Base-by-base conservation (phyloP, 176 grass and related monocot genomes). In the Carex cristatella region DNA sequence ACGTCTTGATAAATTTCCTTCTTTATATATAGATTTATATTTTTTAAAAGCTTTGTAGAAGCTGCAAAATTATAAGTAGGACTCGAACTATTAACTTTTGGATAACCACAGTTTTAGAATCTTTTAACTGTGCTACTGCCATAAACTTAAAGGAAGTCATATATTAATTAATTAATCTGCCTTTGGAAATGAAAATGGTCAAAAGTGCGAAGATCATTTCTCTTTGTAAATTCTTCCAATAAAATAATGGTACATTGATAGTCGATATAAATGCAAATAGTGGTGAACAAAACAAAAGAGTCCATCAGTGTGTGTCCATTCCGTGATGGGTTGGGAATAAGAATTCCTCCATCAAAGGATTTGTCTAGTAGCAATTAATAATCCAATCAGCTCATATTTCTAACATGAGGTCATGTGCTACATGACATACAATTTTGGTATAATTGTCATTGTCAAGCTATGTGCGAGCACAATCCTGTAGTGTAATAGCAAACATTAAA, bases 291-390 rank as follows among this genome's bases (percentile, higher is more conserved):
- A 55, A 77, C 49, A 77, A 77, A 31, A 40, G 4, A 53, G 73
- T 33, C 11, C 27, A 57, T 57, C 73, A 55, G 1, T 28, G 2
- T 49, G 18, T 3, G 42, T 51, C 37, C 42, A 19, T 51, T 74
- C n/a, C 28, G 68, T 74, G 73, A 77, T 77, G 49, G 72, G 72
- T 27, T 75, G 1, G 46, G 23, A 57, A 78, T 32, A 78, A 78
- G 73, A 57, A 78, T 16, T 32, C 49, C 51, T 78, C 48, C 49
- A 78, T 56, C 73, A 78, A 57, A 32, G 6, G 13, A 4, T 57
- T 78, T 78, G 74, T 57, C 74, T 78, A 16, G 27, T 7, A 58
- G 74, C 74, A 58, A 78, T 78, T 58, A 58, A 78, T 57, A 78
- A 78, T 57, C 51, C 5, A 18, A 58, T 55, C 74, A 33, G 16